phyloP scores from a whole-genome alignment of 2,329 filamentous ascomycete genomes.

The Aspergillus alliaceus region DNA sequence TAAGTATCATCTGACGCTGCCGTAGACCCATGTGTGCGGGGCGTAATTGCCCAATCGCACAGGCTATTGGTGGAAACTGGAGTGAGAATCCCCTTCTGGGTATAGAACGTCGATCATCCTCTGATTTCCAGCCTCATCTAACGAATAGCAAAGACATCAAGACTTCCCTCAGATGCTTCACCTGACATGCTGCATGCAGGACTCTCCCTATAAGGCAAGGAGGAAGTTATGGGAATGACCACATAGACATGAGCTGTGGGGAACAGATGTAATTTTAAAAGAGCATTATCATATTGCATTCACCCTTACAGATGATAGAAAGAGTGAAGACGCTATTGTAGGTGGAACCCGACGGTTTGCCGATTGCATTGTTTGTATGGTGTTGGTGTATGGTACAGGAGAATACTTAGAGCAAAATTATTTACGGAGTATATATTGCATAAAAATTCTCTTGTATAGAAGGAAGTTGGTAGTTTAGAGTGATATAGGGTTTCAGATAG shows the following conservation, averaged over 20 bases:
- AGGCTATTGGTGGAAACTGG: not conserved
- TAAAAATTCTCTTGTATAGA: not conserved
- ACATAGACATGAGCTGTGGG: not conserved
- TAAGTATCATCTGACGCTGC: slow-evolving; percentile 15
- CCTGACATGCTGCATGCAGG: slow-evolving; percentile 4
- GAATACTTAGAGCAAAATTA: not conserved
- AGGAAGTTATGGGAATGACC: not conserved
- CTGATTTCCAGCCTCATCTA: slow-evolving; percentile 2
- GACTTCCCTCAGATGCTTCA: not conserved
- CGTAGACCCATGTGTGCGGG: slow-evolving; percentile 7
- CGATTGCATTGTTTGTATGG: not conserved
- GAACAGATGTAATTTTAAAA: not conserved
- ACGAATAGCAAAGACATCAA: not conserved
- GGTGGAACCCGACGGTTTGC: not conserved
- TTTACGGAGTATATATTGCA: not conserved
- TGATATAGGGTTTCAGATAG: not conserved
- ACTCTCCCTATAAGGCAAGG: not conserved
- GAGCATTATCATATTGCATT: not conserved
- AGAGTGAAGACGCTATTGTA: too few relatives aligned
- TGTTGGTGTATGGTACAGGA: too few relatives aligned
- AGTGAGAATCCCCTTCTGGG: slow-evolving; percentile 8
- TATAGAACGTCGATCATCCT: slow-evolving; percentile 11
- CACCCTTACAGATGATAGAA: not conserved
- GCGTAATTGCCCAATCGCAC: not conserved
- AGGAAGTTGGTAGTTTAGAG: not conserved